Conservation (phyloP, 2,329 filamentous ascomycete genomes). For the Volutella citrinella region DNA sequence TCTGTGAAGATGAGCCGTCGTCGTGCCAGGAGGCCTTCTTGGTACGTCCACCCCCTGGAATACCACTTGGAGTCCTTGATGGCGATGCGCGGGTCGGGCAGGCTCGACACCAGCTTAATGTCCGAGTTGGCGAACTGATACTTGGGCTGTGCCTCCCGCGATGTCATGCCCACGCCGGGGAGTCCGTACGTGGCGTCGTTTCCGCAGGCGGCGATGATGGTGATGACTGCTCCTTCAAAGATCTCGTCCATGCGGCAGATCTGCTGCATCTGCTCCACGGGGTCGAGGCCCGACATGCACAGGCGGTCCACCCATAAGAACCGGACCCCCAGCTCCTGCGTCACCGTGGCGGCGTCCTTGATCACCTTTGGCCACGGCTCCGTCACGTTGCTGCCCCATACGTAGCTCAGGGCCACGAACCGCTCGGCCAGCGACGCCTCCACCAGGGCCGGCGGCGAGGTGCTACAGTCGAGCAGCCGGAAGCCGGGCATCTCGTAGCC, state of each 20-base stretch:
- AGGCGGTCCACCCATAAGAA: conserved; percentile 39
- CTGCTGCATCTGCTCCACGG: conserved; percentile 26
- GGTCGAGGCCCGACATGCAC: conserved; percentile 28
- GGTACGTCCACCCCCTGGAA: conserved; percentile 37
- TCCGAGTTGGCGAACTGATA: conserved; percentile 30
- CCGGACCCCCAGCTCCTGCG: conserved; percentile 27
- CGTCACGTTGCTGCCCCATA: conserved; percentile 26
- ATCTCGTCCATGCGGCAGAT: conserved; percentile 37
- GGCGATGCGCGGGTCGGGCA: conserved; percentile 28
- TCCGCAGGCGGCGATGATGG: conserved; percentile 38
- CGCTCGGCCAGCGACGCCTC: conserved; percentile 24
- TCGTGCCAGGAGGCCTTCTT: conserved; percentile 35
- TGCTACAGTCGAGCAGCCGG: conserved; percentile 31
- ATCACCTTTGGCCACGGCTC: conserved; percentile 31
- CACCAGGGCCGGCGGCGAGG: conserved; percentile 29
- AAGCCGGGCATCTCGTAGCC: conserved; percentile 27
- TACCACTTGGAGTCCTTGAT: conserved; percentile 33
- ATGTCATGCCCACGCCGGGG: conserved; percentile 30
- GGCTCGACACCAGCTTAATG: conserved; percentile 31
- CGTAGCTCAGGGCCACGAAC: conserved; percentile 35
- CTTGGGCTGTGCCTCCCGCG: conserved; percentile 26
- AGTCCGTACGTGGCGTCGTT: conserved; percentile 31
- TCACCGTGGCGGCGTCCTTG: conserved; percentile 29
- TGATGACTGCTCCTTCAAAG: conserved; percentile 32
- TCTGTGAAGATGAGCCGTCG: conserved; percentile 37